Evolutionary conservation across 345 rosid genomes (phyloP).

Genomic region (Punica granatum): DNA sequence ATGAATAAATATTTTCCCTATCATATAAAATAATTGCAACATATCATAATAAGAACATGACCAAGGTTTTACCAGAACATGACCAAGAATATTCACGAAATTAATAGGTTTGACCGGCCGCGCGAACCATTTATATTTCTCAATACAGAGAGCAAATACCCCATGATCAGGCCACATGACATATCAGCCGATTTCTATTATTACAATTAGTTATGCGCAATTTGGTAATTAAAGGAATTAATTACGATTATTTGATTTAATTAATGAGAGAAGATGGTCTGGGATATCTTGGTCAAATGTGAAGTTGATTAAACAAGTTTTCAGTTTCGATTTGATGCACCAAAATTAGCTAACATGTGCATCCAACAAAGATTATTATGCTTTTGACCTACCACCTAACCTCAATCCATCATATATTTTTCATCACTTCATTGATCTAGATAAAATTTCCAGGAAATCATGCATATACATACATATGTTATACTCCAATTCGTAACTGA

Average conservation of each 20-base stretch:
- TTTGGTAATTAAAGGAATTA: background rate
- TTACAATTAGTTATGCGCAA: background rate
- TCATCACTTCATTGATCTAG: too few relatives aligned
- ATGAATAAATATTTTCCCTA: background rate
- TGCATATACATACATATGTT: too few relatives aligned
- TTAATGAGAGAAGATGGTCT: background rate
- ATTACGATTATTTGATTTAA: background rate
- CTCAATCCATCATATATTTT: background rate
- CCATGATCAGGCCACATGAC: background rate
- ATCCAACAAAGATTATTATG: background rate
- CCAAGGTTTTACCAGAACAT: background rate
- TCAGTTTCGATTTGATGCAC: background rate
- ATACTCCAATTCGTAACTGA: too few relatives aligned
- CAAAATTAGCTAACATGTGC: background rate
- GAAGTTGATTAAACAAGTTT: background rate
- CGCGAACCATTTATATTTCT: background rate
- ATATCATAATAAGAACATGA: background rate
- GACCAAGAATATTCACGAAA: background rate
- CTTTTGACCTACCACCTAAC: conserved; percentile 4
- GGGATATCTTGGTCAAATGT: conserved; percentile 1
- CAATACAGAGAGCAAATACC: background rate
- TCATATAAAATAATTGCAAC: background rate
- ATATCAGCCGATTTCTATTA: background rate
- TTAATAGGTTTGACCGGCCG: background rate
- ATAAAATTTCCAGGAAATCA: too few relatives aligned